Base-by-base conservation (phyloP, 192 early-diverging fungal genomes). In the Backusella tarrabulga region DNA sequence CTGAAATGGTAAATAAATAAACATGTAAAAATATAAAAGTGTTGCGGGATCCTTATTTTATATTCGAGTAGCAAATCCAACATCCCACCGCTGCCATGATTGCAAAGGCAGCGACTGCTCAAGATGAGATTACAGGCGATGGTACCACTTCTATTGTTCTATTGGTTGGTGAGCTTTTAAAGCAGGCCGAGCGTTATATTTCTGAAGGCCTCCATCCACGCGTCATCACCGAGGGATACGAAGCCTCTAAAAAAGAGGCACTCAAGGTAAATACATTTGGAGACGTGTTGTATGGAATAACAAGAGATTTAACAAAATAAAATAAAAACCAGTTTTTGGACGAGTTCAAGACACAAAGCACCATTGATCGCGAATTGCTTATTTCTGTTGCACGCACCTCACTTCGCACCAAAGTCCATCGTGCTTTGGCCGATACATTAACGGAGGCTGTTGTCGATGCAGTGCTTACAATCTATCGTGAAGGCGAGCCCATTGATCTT, bases 81-180 rank as follows among this genome's bases (percentile, higher is more conserved):
- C 97, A 99, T 85, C 98, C 98, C 7, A 98, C 97, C 4, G 98
- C 98, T 29, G 93, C 95, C 73, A 99, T 99, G 98, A 98, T 99
- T 83, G 98, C 98, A 29, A 90, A 97, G 19, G 95, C 98, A n/a
- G 97, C 98, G 1, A 98, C 96, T 26, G 97, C 97, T 34, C 98
- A 99, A 86, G 98, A 99, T 87, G 98, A 99, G 78, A 93, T 99
- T 46, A 98, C 97, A 34, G 98, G 98, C 54, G 98, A 99, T 76
- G 98, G 98, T 67, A 99, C 98, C 23, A 99, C 98, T 4, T 95
- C 95, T 14, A 94, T 99, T 78, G 97, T 99, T 11, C 87, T 99
- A 66, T 87, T 99, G 40, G 97, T 99, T 67, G 98, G 95, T 54
- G 98, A 99, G 87, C 88, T 99, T 26, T 87, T 99, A 84, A 98